These are phyloP conservation scores for Kwoniella bestiolae DNA, from an alignment of 768 basidiomycete species.

Conservation along the genomic window DNA sequence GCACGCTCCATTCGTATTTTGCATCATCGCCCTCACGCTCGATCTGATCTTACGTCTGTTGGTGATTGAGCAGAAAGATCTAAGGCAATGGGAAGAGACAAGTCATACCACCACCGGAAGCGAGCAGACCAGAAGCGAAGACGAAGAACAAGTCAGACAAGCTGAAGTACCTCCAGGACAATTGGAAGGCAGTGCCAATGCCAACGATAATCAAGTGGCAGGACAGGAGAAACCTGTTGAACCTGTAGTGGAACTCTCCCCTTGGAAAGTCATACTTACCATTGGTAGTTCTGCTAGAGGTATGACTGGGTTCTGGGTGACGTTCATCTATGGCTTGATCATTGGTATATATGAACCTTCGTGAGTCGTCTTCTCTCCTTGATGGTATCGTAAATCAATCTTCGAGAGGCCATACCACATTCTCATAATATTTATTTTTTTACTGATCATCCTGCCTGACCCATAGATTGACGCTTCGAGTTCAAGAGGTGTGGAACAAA, in stretches of 20 bases:
- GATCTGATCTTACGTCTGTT: slow-evolving; percentile 46
- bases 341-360: slow-evolving; percentile 43
- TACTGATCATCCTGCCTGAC: too few relatives aligned
- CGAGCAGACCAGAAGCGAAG: neutral
- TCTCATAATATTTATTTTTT: too few relatives aligned
- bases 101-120: neutral
- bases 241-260: slow-evolving; percentile 19
- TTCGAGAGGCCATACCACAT: too few relatives aligned
- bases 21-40: slow-evolving; percentile 39
- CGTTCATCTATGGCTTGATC: slow-evolving; percentile 35
- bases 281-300: slow-evolving; percentile 30
- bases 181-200: neutral
- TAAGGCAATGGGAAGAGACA: slow-evolving; percentile 10
- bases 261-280: slow-evolving; percentile 24
- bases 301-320: slow-evolving; percentile 31
- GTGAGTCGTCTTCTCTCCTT: slow-evolving; percentile 22
- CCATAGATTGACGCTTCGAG: slow-evolving; percentile 35
- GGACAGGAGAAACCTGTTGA: slow-evolving; percentile 5
- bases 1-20: slow-evolving; percentile 52
- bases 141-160: slow-evolving; percentile 9
- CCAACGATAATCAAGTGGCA: neutral
- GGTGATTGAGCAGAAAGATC: slow-evolving; percentile 45
- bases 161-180: slow-evolving; percentile 2
- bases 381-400: neutral
- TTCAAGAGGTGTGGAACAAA: slow-evolving; percentile 41